Conservation (phyloP, 139 green algal species). For the Pleodorina starrii region DNA sequence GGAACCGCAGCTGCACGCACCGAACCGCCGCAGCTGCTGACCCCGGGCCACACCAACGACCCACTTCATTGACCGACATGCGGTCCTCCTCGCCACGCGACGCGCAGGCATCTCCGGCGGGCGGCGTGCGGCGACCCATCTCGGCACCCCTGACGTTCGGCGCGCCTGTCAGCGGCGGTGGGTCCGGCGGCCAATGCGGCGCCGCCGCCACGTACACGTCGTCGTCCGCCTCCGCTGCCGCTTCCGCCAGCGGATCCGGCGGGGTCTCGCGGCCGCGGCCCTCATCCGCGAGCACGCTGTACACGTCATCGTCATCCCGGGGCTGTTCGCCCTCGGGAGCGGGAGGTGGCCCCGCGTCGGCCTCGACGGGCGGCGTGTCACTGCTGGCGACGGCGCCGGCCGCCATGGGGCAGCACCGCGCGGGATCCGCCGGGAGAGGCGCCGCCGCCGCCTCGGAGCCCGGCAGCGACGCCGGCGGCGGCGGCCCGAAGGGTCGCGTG, state of each 20-base stretch:
- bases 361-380: not conserved
- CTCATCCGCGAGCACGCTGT: not conserved
- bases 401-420: too few relatives aligned
- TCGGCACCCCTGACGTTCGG: constrained; percentile 4
- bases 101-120: too few relatives aligned
- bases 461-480: not conserved
- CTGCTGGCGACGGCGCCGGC: not conserved
- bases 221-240: not conserved
- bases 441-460: not conserved
- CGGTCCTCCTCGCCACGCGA: too few relatives aligned
- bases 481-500: not conserved
- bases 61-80: too few relatives aligned
- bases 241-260: not conserved
- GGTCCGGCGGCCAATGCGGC: not conserved
- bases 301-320: not conserved
- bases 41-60: too few relatives aligned
- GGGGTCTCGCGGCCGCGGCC: not conserved
- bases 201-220: not conserved
- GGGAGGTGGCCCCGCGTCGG: too few relatives aligned
- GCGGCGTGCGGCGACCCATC: constrained; percentile 11
- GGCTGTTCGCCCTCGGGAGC: not conserved
- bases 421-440: not conserved
- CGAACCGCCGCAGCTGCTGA: too few relatives aligned
- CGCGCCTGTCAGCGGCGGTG: not conserved
- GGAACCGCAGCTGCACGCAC: too few relatives aligned